Evolutionary conservation across 371 early-diverging fungal genomes (phyloP).

Genomic region (Rhizomucor pusillus): DNA sequence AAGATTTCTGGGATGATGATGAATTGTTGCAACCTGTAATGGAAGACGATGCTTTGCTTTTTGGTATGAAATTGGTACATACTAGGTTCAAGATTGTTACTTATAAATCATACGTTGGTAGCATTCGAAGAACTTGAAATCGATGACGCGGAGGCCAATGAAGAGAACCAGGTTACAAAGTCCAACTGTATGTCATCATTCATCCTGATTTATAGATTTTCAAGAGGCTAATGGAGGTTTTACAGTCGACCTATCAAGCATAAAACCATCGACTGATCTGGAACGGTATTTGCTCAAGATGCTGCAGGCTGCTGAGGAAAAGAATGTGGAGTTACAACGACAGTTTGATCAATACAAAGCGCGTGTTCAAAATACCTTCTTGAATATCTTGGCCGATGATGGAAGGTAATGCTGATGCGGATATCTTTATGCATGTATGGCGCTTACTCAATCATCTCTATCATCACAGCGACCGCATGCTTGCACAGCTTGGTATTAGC

Average conservation of each 20-base stretch:
- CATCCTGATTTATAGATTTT: constrained; percentile 20
- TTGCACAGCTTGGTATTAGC: too few relatives aligned
- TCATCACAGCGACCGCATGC: too few relatives aligned
- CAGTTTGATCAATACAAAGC: constrained; percentile 71
- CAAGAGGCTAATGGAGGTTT: neutral
- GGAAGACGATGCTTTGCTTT: constrained; percentile 81
- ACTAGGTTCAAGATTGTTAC: neutral
- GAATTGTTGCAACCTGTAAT: constrained; percentile 72
- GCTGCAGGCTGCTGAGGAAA: constrained; percentile 49
- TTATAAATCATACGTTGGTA: constrained; percentile 7
- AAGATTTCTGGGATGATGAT: constrained; percentile 70
- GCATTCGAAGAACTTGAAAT: constrained; percentile 69
- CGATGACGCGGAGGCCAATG: constrained; percentile 20
- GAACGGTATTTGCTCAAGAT: constrained; percentile 57
- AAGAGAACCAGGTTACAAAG: constrained; percentile 7
- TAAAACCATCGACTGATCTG: constrained; percentile 47
- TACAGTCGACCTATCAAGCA: constrained; percentile 10
- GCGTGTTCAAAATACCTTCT: constrained; percentile 71
- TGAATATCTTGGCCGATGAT: constrained; percentile 49
- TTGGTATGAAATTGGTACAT: constrained; percentile 32
- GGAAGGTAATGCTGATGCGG: constrained; percentile 33
- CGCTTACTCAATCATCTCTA: too few relatives aligned
- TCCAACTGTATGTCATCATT: constrained; percentile 4
- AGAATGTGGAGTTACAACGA: constrained; percentile 39
- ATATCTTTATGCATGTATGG: constrained; percentile 65